A percentile compares a stretch with the other conserved stretches of the same genome.
Conservation (phyloP, 768 basidiomycete genomes). For the Hypholoma sublateritium region DNA sequence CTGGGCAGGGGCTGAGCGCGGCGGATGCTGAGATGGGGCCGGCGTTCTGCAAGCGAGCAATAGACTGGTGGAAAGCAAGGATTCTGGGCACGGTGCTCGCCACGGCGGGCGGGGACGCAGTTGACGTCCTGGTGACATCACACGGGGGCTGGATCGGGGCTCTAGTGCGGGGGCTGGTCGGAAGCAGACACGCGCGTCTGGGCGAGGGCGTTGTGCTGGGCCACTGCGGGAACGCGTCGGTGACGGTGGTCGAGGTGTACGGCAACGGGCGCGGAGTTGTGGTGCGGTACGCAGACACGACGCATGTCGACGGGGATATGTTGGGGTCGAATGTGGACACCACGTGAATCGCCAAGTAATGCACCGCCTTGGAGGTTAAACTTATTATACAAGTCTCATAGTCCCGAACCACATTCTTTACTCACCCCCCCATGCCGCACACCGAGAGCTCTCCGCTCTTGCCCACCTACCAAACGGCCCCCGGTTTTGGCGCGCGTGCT, state of each 20-base stretch:
- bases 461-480: slow-evolving; percentile 21
- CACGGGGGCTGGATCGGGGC: slow-evolving; percentile 66
- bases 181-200: slow-evolving; percentile 35
- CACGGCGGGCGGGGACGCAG: slow-evolving; percentile 22
- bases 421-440: slow-evolving; percentile 28
- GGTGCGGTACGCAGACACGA: slow-evolving; percentile 51
- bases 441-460: slow-evolving; percentile 52
- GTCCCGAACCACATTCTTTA: slow-evolving; percentile 6
- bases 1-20: slow-evolving; percentile 13
- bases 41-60: slow-evolving; percentile 47
- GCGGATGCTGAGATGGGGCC: slow-evolving; percentile 37
- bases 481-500: slow-evolving; percentile 33
- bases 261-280: slow-evolving; percentile 38
- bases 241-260: slow-evolving; percentile 59
- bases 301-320: slow-evolving; percentile 43
- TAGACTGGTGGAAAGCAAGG: slow-evolving; percentile 60
- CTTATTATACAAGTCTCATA: not conserved
- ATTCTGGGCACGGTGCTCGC: slow-evolving; percentile 26
- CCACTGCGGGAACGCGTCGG: slow-evolving; percentile 51
- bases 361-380: slow-evolving; percentile 27
- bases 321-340: slow-evolving; percentile 54
- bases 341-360: slow-evolving; percentile 26
- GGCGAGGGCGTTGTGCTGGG: slow-evolving; percentile 33
- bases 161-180: slow-evolving; percentile 49
- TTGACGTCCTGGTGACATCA: slow-evolving; percentile 57